These are phyloP conservation scores for Psophocarpus tetragonolobus DNA, from an alignment of 306 rosid genomes.

Conservation along the genomic window DNA sequence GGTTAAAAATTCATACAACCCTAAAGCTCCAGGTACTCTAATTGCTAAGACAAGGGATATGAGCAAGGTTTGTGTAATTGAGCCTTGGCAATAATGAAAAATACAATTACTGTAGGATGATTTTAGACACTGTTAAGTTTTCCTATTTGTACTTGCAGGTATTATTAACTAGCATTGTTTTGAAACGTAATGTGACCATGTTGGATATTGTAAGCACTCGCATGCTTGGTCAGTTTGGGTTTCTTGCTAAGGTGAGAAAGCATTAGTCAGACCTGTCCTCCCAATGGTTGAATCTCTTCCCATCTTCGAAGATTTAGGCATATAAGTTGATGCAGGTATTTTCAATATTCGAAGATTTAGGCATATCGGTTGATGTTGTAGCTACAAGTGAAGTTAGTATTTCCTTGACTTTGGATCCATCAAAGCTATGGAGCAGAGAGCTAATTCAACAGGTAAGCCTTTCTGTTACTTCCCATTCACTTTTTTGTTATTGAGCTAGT, in stretches of 20 bases:
- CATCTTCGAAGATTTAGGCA: neutral
- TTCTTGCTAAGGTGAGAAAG: conserved; percentile 88
- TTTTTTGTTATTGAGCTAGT: conserved; percentile 26
- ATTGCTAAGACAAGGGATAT: conserved; percentile 86
- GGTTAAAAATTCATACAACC: conserved; percentile 96
- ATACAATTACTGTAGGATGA: conserved; percentile 18
- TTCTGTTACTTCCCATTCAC: conserved; percentile 17
- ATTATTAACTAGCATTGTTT: conserved; percentile 84
- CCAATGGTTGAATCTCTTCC: conserved; percentile 11
- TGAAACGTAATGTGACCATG: conserved; percentile 91
- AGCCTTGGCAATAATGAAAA: conserved; percentile 24
- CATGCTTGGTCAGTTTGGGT: conserved; percentile 95
- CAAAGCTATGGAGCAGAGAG: conserved; percentile 92
- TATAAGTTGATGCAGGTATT: conserved; percentile 60
- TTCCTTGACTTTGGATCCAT: conserved; percentile 87
- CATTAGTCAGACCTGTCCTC: neutral
- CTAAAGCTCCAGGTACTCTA: conserved; percentile 92
- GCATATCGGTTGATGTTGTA: conserved; percentile 84
- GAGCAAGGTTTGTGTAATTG: conserved; percentile 68
- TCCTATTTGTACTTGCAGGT: conserved; percentile 61
- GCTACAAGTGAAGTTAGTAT: conserved; percentile 91
- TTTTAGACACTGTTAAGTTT: conserved; percentile 16
- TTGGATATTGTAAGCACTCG: conserved; percentile 98
- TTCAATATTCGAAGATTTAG: conserved; percentile 82
- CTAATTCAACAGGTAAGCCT: conserved; percentile 75